These are phyloP conservation scores for Aspergillus sclerotialis DNA, from an alignment of 2,329 filamentous ascomycete species.

Conservation along the genomic window DNA sequence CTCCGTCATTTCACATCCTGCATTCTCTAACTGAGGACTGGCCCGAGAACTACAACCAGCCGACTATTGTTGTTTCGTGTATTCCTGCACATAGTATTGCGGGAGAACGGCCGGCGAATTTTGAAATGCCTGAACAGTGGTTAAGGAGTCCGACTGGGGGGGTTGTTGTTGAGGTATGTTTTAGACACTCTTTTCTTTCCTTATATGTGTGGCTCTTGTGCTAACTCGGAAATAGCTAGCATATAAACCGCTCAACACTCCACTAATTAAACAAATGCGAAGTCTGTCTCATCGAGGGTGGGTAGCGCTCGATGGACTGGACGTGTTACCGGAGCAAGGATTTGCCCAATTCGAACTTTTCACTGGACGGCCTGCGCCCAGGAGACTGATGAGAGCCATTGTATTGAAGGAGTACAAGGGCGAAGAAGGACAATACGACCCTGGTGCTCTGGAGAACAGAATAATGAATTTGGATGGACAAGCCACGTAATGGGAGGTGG, in stretches of 20 bases:
- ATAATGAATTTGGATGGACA: conserved; percentile 26
- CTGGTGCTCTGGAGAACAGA: conserved; percentile 20
- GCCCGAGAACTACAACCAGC: conserved; percentile 27
- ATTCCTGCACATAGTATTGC: conserved; percentile 32
- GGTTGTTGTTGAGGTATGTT: conserved; percentile 34
- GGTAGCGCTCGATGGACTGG: conserved; percentile 34
- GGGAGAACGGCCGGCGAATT: conserved; percentile 28
- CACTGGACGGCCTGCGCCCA: conserved; percentile 31
- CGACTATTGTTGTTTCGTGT: conserved; percentile 32
- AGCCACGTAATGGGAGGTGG: conserved; percentile 18
- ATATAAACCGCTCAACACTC: conserved; percentile 34
- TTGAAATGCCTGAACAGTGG: conserved; percentile 30
- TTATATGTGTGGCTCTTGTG: no score
- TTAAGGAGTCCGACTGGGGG: conserved; percentile 33
- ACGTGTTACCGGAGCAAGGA: conserved; percentile 34
- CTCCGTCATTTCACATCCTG: conserved; percentile 21
- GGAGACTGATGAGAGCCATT: conserved; percentile 30
- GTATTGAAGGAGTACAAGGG: conserved; percentile 28
- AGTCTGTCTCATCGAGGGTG: conserved; percentile 29
- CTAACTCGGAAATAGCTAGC: conserved; percentile 32
- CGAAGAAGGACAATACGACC: conserved; percentile 27
- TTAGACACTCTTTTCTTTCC: background rate
- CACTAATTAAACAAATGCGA: conserved; percentile 31
- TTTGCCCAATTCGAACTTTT: conserved; percentile 36
- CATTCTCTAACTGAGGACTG: conserved; percentile 23